phyloP scores from a whole-genome alignment of 306 rosid genomes.

The Amphicarpaea edgeworthii region DNA sequence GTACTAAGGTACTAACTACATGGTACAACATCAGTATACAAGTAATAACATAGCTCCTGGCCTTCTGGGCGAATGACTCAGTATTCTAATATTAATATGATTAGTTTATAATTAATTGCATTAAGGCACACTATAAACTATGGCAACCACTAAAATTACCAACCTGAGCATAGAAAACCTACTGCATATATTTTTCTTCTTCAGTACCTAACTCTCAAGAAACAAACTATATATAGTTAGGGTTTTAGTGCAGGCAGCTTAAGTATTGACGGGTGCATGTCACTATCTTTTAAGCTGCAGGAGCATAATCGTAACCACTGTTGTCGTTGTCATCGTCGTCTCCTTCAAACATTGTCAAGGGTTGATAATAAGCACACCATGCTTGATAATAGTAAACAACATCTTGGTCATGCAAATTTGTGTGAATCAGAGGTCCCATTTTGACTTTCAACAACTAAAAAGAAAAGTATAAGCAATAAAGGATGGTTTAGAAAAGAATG shows the following conservation, averaged over 20 bases:
- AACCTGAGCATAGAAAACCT: neutral
- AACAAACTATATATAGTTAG: too few relatives aligned
- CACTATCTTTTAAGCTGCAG: constrained; percentile 40
- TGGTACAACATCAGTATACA: constrained; percentile 1
- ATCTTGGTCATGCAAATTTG: neutral
- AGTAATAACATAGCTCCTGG: neutral
- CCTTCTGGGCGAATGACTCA: neutral
- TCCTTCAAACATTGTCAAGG: neutral
- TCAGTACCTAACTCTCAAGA: neutral
- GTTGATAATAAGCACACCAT: constrained; percentile 3
- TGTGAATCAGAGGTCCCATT: constrained; percentile 22
- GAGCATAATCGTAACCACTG: constrained; percentile 39
- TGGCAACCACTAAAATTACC: neutral
- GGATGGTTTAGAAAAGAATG: neutral
- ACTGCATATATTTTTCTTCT: neutral
- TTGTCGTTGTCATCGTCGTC: constrained; percentile 36
- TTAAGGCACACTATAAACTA: neutral
- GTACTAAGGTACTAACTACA: neutral
- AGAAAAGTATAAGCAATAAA: neutral
- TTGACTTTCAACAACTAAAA: neutral
- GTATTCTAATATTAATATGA: neutral
- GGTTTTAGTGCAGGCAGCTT: neutral
- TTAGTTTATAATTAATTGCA: neutral
- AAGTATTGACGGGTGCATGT: neutral
- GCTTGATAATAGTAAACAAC: constrained; percentile 7